These are phyloP conservation scores for Mortierella sp. DNA, from an alignment of 371 early-diverging fungal genomes.

Conservation along the genomic window DNA sequence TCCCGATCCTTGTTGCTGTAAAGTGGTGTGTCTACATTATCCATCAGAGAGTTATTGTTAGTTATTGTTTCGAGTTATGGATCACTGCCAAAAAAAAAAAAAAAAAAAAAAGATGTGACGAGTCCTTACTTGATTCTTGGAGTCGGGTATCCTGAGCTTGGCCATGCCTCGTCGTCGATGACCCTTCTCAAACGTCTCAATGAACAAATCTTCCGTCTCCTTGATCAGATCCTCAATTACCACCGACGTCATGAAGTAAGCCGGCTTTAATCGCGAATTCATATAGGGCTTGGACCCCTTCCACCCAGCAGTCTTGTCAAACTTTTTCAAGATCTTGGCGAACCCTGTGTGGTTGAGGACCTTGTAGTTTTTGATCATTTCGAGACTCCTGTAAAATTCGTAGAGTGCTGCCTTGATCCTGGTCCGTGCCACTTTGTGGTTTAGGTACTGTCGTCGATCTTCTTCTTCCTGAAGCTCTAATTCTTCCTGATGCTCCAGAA, in stretches of 20 bases:
- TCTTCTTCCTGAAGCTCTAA: constrained; percentile 35
- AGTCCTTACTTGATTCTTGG: constrained; percentile 47
- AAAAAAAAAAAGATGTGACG: neutral
- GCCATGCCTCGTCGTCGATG: constrained; percentile 78
- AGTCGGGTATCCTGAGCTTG: constrained; percentile 74
- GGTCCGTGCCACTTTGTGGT: constrained; percentile 67
- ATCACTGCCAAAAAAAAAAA: neutral
- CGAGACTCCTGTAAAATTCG: constrained; percentile 83
- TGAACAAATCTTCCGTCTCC: constrained; percentile 76
- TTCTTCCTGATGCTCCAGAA: constrained; percentile 13
- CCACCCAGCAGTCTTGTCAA: constrained; percentile 69
- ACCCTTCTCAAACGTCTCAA: constrained; percentile 74
- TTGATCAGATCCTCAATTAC: constrained; percentile 66
- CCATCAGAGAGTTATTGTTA: neutral
- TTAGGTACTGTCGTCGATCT: constrained; percentile 32
- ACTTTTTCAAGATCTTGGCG: constrained; percentile 82
- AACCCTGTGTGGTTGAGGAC: constrained; percentile 79
- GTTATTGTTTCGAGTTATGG: too few species aligned
- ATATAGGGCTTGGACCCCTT: constrained; percentile 40
- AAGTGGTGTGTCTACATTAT: constrained; percentile 57
- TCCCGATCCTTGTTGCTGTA: constrained; percentile 63
- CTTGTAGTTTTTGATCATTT: constrained; percentile 81
- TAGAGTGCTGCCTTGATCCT: constrained; percentile 80
- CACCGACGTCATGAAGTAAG: constrained; percentile 69
- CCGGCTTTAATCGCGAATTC: constrained; percentile 14